Conservation (phyloP, 768 basidiomycete species). For the Hysterangium stoloniferum region DNA sequence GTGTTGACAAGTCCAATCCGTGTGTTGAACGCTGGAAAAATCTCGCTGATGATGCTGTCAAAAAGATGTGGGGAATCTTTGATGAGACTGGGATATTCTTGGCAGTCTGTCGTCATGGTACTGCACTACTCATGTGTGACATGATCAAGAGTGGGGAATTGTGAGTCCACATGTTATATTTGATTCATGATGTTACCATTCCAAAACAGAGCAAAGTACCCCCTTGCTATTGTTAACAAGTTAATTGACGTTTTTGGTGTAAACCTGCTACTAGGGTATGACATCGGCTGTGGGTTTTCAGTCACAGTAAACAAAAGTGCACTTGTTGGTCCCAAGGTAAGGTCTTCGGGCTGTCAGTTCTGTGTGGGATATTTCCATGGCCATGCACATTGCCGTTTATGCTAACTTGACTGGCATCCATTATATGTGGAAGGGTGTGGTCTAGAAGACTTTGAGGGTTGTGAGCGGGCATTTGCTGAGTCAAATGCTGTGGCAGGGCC, state of each 20-base stretch:
- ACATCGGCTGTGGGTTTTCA: constrained; percentile 23
- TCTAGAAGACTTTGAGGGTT: constrained; percentile 21
- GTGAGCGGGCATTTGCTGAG: constrained; percentile 21
- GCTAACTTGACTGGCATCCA: constrained; percentile 25
- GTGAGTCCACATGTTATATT: constrained; percentile 18
- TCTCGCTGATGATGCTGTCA: constrained; percentile 19
- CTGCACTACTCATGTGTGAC: constrained; percentile 23
- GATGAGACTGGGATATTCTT: constrained; percentile 32
- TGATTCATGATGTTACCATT: background rate
- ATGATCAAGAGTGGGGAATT: constrained; percentile 30
- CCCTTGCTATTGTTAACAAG: constrained; percentile 18
- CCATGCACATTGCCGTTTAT: constrained; percentile 21
- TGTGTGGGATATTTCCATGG: constrained; percentile 24
- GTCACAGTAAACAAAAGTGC: constrained; percentile 14
- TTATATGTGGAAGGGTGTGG: constrained; percentile 19
- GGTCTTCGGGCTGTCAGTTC: constrained; percentile 5
- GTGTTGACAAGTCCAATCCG: too few relatives aligned
- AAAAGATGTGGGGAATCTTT: constrained; percentile 29
- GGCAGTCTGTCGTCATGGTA: constrained; percentile 27
- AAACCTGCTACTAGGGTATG: constrained; percentile 16
- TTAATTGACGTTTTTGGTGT: constrained; percentile 18
- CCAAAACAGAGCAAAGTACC: constrained; percentile 25
- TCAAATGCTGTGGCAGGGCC: constrained; percentile 20
- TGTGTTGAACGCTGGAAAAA: constrained; percentile 29
- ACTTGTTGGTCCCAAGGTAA: constrained; percentile 3